Evolutionary conservation across 768 basidiomycete species (phyloP).

Genomic region (Auricularia cornea): DNA sequence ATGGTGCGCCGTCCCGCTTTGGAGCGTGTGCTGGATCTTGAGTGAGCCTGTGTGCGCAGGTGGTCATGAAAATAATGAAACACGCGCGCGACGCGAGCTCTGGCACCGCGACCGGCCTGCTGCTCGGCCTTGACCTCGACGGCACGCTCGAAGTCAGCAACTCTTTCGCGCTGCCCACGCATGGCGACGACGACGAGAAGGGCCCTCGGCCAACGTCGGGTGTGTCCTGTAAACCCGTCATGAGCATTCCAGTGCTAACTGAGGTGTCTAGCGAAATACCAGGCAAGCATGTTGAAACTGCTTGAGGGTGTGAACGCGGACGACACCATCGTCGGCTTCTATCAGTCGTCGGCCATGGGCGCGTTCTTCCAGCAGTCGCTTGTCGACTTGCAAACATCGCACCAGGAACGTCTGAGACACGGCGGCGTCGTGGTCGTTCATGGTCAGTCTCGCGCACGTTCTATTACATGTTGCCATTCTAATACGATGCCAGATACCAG

Average conservation of each 20-base stretch:
- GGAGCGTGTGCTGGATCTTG: neutral
- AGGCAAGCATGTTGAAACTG: slow-evolving; percentile 74
- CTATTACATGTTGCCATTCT: slow-evolving; percentile 16
- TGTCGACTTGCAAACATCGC: slow-evolving; percentile 75
- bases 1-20: slow-evolving; percentile 46
- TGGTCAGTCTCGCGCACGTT: slow-evolving; percentile 37
- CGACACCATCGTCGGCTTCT: slow-evolving; percentile 89
- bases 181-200: slow-evolving; percentile 68
- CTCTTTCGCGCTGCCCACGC: slow-evolving; percentile 75
- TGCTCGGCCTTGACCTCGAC: slow-evolving; percentile 88
- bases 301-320: slow-evolving; percentile 87
- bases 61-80: slow-evolving; percentile 88
- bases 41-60: slow-evolving; percentile 36
- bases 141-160: slow-evolving; percentile 87
- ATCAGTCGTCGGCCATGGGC: slow-evolving; percentile 80
- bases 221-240: no score
- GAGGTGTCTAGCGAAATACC: slow-evolving; percentile 57
- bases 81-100: slow-evolving; percentile 75
- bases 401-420: slow-evolving; percentile 77
- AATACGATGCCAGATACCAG: slow-evolving; percentile 50
- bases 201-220: neutral
- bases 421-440: slow-evolving; percentile 82
- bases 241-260: slow-evolving; percentile 1
- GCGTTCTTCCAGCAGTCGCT: slow-evolving; percentile 78
- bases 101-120: slow-evolving; percentile 69